phyloP scores from a whole-genome alignment of 2,329 filamentous ascomycete genomes.

The Aspergillus japonicus region DNA sequence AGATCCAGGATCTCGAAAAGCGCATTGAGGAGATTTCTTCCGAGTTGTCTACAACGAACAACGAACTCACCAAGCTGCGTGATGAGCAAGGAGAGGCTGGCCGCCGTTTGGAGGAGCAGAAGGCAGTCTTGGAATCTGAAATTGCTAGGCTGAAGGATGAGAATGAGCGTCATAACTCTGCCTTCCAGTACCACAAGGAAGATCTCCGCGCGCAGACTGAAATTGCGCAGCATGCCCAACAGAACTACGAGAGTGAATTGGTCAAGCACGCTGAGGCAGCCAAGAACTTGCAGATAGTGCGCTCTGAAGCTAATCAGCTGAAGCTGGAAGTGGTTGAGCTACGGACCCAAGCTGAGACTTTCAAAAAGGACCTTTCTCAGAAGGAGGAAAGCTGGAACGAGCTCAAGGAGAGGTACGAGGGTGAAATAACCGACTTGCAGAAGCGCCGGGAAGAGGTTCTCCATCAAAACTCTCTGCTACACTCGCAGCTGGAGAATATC shows the following conservation, averaged over 20 bases:
- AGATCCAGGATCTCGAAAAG: conserved; percentile 77
- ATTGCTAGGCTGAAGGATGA: conserved; percentile 80
- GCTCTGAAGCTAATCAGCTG: conserved; percentile 76
- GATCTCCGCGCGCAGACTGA: conserved; percentile 91
- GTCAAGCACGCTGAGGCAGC: conserved; percentile 96
- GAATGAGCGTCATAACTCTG: conserved; percentile 73
- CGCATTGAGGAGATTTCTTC: conserved; percentile 78
- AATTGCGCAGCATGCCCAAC: conserved; percentile 88
- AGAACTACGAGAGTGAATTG: conserved; percentile 92
- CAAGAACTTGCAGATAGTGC: conserved; percentile 74
- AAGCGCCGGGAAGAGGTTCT: conserved; percentile 78
- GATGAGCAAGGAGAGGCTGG: conserved; percentile 75
- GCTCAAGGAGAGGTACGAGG: conserved; percentile 74
- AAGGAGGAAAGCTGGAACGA: conserved; percentile 88
- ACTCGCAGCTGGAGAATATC: conserved; percentile 83
- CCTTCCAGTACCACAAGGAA: conserved; percentile 81
- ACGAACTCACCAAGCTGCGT: conserved; percentile 75
- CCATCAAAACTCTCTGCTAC: conserved; percentile 85
- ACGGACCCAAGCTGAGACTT: conserved; percentile 79
- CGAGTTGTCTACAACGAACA: conserved; percentile 79
- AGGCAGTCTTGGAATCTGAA: conserved; percentile 73
- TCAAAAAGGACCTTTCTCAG: conserved; percentile 73
- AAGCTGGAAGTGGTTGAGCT: conserved; percentile 74
- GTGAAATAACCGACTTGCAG: conserved; percentile 76
- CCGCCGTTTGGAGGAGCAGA: conserved; percentile 76